Evolutionary conservation across 2,329 filamentous ascomycete species (phyloP).

Genomic region (Fusarium graminum): DNA sequence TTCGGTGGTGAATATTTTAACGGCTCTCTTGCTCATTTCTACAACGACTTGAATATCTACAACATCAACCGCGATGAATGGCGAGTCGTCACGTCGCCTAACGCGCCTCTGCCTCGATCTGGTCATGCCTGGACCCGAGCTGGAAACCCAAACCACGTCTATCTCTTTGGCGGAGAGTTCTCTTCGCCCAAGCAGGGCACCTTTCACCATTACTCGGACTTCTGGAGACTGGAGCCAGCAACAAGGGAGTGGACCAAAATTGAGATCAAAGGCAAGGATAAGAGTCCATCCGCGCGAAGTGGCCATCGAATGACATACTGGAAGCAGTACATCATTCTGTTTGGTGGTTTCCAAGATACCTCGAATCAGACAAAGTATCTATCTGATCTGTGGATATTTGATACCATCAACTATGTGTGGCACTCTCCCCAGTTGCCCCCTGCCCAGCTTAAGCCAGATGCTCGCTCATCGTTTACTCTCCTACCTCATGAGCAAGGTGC

Average conservation of each 20-base stretch:
- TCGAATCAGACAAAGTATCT: slow-evolving; percentile 95
- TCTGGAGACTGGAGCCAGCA: slow-evolving; percentile 90
- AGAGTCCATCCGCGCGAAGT: slow-evolving; percentile 84
- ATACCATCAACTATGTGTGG: slow-evolving; percentile 90
- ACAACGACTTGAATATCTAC: slow-evolving; percentile 75
- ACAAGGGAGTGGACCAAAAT: slow-evolving; percentile 92
- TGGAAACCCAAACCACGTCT: slow-evolving; percentile 85
- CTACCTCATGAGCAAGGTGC: slow-evolving; percentile 91
- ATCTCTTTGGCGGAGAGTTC: slow-evolving; percentile 96
- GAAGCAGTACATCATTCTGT: slow-evolving; percentile 96
- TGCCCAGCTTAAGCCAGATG: slow-evolving; percentile 87
- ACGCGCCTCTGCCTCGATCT: slow-evolving; percentile 88
- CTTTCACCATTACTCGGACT: slow-evolving; percentile 99
- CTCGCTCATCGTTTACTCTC: slow-evolving; percentile 91
- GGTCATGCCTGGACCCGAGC: slow-evolving; percentile 96
- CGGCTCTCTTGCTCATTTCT: slow-evolving; percentile 82
- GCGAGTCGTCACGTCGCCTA: slow-evolving; percentile 90
- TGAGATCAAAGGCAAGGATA: slow-evolving; percentile 81
- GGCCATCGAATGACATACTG: slow-evolving; percentile 97
- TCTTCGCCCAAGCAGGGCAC: slow-evolving; percentile 97
- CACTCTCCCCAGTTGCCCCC: slow-evolving; percentile 79
- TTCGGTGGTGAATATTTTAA: slow-evolving; percentile 98
- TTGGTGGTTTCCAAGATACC: slow-evolving; percentile 97
- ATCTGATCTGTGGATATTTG: slow-evolving; percentile 94
- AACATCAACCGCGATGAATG: slow-evolving; percentile 89